These are phyloP conservation scores for Phytopythium vexans DNA, from an alignment of 352 stramenopile species.

Conservation along the genomic window DNA sequence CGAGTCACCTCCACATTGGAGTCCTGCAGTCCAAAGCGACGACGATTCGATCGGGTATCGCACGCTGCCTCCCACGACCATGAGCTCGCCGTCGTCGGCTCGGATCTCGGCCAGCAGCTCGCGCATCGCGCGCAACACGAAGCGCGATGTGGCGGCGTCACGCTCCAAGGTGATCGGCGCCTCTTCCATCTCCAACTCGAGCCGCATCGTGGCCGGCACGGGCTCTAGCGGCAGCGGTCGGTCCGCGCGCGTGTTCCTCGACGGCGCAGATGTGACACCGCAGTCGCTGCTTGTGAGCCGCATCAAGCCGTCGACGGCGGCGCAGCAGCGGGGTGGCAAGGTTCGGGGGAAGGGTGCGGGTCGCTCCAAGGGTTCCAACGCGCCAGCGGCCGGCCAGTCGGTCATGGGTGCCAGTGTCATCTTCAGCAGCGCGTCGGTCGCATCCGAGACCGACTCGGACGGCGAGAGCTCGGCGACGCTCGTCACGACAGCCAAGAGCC, in stretches of 20 bases:
- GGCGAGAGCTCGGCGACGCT: conserved; percentile 16
- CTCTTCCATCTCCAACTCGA: conserved; percentile 67
- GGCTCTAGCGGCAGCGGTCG: conserved; percentile 25
- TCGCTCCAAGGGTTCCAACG: conserved; percentile 25
- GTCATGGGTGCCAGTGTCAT: conserved; percentile 48
- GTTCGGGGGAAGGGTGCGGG: conserved; percentile 19
- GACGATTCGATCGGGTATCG: too few relatives aligned
- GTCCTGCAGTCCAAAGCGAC: too few relatives aligned
- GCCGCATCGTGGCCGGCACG: conserved; percentile 54
- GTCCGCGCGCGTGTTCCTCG: conserved; percentile 59
- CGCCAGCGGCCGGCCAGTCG: conserved; percentile 15
- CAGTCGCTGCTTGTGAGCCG: conserved; percentile 73
- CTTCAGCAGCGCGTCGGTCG: conserved; percentile 43
- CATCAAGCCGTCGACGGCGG: conserved; percentile 53
- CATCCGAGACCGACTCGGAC: conserved; percentile 57
- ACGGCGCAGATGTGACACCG: conserved; percentile 68
- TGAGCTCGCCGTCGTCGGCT: conserved; percentile 50
- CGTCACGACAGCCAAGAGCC: conserved; percentile 1
- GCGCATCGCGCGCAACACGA: conserved; percentile 34
- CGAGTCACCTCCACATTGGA: too few relatives aligned
- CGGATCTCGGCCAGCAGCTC: conserved; percentile 33
- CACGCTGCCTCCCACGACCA: conserved; percentile 3
- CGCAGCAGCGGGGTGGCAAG: conserved; percentile 14
- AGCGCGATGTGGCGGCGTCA: conserved; percentile 45
- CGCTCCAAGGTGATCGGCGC: conserved; percentile 56